phyloP scores from a whole-genome alignment of 2,329 filamentous ascomycete species.

The Elsinoe ampelina region DNA sequence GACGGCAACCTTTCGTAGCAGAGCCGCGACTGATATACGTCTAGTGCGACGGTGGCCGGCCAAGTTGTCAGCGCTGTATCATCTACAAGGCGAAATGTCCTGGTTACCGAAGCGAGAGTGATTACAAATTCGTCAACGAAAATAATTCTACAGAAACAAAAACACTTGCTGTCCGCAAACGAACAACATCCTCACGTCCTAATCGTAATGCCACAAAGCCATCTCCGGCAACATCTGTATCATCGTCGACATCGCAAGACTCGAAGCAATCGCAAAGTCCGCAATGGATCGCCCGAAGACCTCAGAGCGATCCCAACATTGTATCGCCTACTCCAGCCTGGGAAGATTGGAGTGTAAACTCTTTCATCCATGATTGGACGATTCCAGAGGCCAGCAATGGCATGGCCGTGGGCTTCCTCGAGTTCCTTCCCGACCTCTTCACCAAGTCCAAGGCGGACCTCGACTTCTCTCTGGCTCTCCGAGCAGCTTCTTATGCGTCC shows the following conservation, averaged over 20 bases:
- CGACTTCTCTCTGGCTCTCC: slow-evolving; percentile 10
- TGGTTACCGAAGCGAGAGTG: slow-evolving; percentile 9
- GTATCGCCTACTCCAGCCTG: slow-evolving; percentile 8
- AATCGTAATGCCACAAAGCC: neutral
- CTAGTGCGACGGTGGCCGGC: slow-evolving; percentile 13
- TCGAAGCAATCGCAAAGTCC: neutral
- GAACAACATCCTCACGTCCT: neutral
- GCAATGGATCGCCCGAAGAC: slow-evolving; percentile 4
- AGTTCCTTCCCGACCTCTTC: slow-evolving; percentile 10
- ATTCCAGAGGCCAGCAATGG: slow-evolving; percentile 4
- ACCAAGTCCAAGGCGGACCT: neutral
- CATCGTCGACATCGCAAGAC: neutral
- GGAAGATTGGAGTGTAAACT: slow-evolving; percentile 12
- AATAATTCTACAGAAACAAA: slow-evolving; percentile 10
- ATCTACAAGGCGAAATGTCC: slow-evolving; percentile 14
- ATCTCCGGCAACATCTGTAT: neutral
- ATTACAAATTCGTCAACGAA: slow-evolving; percentile 13
- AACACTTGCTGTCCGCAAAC: slow-evolving; percentile 2
- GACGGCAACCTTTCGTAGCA: neutral
- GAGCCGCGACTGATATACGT: neutral
- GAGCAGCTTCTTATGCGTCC: slow-evolving; percentile 3
- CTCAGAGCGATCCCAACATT: slow-evolving; percentile 4
- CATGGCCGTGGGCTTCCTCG: slow-evolving; percentile 5
- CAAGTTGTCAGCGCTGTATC: slow-evolving; percentile 11
- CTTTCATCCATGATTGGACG: slow-evolving; percentile 12